A percentile compares a stretch with the other conserved stretches of the same genome.
phyloP scores from a whole-genome alignment of 495 filamentous ascomycete species.

The Tuber borchii region DNA sequence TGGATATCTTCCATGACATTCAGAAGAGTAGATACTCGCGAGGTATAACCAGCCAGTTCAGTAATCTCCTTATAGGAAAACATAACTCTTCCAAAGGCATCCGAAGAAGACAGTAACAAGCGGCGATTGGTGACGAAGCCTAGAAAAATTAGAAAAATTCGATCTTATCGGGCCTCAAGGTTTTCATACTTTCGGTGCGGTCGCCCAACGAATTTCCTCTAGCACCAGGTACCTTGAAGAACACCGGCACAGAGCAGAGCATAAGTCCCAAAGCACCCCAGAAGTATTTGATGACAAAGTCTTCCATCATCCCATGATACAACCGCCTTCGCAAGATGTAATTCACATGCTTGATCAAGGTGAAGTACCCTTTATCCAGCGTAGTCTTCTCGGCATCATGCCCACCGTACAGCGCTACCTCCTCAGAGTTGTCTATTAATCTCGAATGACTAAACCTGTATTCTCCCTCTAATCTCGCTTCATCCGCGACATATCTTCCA shows the following conservation, averaged over 20 bases:
- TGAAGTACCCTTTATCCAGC: conserved; percentile 96
- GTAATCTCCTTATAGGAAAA: conserved; percentile 96
- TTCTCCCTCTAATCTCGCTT: conserved; percentile 88
- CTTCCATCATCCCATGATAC: conserved; percentile 97
- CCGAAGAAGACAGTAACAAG: conserved; percentile 82
- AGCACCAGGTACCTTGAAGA: conserved; percentile 81
- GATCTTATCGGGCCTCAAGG: no score
- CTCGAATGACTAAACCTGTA: conserved; percentile 93
- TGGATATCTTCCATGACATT: conserved; percentile 93
- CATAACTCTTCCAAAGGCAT: conserved; percentile 95
- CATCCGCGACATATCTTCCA: conserved; percentile 95
- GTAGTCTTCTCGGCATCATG: conserved; percentile 97
- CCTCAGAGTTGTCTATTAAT: conserved; percentile 90
- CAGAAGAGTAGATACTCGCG: conserved; percentile 77
- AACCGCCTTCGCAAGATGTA: conserved; percentile 81
- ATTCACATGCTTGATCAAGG: conserved; percentile 97
- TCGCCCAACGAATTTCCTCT: conserved; percentile 73
- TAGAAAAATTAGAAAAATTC: conserved; percentile 33
- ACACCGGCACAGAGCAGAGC: conserved; percentile 93
- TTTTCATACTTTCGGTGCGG: conserved; percentile 68
- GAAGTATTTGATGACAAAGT: conserved; percentile 98
- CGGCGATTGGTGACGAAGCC: conserved; percentile 88
- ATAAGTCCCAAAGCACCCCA: conserved; percentile 91
- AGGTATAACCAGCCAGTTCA: conserved; percentile 91
- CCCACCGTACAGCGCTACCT: conserved; percentile 84